Conservation (phyloP, 2,329 filamentous ascomycete species). For the Nemania abortiva region DNA sequence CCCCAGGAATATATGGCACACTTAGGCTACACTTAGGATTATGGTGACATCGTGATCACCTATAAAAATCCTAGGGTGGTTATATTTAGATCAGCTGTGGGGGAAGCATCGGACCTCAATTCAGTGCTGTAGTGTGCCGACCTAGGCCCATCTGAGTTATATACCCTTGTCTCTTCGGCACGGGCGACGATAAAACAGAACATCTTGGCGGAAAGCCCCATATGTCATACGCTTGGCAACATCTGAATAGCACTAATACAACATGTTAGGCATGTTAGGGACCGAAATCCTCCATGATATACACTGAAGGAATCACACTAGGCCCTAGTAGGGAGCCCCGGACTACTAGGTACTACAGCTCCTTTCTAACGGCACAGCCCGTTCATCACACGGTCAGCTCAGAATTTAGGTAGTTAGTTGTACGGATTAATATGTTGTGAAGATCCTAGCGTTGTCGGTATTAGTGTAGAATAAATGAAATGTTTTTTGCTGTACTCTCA, state of each 20-base stretch:
- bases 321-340: slow-evolving; percentile 12
- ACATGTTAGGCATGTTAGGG: slow-evolving; percentile 7
- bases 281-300: neutral
- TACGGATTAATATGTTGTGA: slow-evolving; percentile 16
- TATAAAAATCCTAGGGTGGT: slow-evolving; percentile 36
- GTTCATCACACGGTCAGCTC: neutral
- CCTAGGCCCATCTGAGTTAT: slow-evolving; percentile 2
- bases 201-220: slow-evolving; percentile 20
- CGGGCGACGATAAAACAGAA: neutral
- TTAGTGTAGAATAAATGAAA: neutral
- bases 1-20: slow-evolving; percentile 7
- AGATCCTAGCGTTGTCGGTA: neutral
- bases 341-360: slow-evolving; percentile 2
- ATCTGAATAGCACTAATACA: slow-evolving; percentile 6
- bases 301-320: slow-evolving; percentile 25
- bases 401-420: slow-evolving; percentile 9
- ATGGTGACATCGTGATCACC: slow-evolving; percentile 34
- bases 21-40: slow-evolving; percentile 16
- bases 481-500: no score
- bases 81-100: slow-evolving; percentile 37
- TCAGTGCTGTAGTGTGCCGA: neutral
- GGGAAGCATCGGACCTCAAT: neutral
- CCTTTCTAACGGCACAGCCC: slow-evolving; percentile 21
- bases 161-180: neutral
- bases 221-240: slow-evolving; percentile 25